Evolutionary conservation across 352 stramenopile species (phyloP), one percentile per base, ranked within the genome.

Genomic region (Pythium guiyangense): DNA sequence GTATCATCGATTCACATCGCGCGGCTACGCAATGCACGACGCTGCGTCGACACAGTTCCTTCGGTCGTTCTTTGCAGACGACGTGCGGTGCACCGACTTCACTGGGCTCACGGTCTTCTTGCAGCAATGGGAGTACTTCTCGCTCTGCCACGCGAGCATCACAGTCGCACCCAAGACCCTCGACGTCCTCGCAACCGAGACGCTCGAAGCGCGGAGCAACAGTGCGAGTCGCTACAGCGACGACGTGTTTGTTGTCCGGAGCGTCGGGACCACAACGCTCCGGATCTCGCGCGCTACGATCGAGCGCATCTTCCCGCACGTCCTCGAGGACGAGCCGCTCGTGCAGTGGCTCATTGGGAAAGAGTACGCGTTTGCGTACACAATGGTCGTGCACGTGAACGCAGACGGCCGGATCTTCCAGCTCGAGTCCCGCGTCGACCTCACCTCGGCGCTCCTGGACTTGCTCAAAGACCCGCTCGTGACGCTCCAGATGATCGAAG

Each of bases 281-380:
- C 54, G 70, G 3, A 82, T 82, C 40, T 77, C 67, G 3, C 60
- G 72, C 17, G 46, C 58, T 15, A 80, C 74, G 31, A 61, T 85
- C 34, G 63, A 71, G 46, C 34, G 73, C 35, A 65, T 85, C 14
- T 85, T 85, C 57, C 74, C 74, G 5, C 62, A 71, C 42, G 64
- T 80, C 25, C 47, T 82, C 11, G 35, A 47, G 17, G 68, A 82
- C 52, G 74, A 78, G 52, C n/a, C 47, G 42, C 68, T 85, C 34
- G 63, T 74, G 15, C 69, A 84, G 57, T 63, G 49, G 35, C 71
- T 84, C 27, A 69, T 80, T 17, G 69, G 67, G 20, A 78, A 78
- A 35, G 57, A 67, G 31, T 84, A 84, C 60, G 55, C 45, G 25
- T 75, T 77, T 46, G 58, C 51, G n/a, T 84, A 69, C 51, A 73